Evolutionary conservation across 306 rosid genomes (phyloP).

Genomic region (Astragalus membranaceus): DNA sequence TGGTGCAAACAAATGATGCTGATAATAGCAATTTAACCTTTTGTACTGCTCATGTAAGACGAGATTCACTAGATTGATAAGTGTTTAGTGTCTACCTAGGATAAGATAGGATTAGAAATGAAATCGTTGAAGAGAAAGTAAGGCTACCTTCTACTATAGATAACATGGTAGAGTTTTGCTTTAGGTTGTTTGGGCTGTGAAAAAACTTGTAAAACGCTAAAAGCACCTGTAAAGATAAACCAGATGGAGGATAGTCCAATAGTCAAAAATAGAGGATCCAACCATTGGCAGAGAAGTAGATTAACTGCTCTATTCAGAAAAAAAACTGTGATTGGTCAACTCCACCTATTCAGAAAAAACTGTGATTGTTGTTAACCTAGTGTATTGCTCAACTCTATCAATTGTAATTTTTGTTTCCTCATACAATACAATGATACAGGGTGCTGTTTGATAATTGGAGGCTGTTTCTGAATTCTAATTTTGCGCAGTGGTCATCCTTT

Average conservation of each 20-base stretch:
- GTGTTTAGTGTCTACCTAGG: background rate
- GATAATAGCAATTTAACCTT: too few species aligned
- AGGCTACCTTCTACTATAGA: background rate
- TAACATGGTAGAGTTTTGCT: background rate
- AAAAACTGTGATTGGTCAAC: too few species aligned
- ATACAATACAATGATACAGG: background rate
- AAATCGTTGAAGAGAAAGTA: background rate
- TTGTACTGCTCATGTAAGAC: background rate
- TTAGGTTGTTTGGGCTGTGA: background rate
- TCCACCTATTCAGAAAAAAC: background rate
- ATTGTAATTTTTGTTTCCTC: background rate
- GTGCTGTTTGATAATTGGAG: background rate
- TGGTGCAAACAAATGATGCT: background rate
- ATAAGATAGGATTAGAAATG: background rate
- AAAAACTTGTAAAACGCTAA: background rate
- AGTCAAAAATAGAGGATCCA: background rate
- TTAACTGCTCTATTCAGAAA: background rate
- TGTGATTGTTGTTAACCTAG: background rate
- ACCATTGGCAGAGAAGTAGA: background rate
- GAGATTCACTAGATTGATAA: background rate
- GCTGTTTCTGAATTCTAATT: background rate
- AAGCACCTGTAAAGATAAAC: background rate
- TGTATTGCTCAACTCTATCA: too few species aligned
- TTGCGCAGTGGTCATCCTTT: constrained; percentile 67
- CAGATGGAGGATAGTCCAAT: background rate